phyloP scores from a whole-genome alignment of 2,329 filamentous ascomycete species.

The Microcera coccophila region DNA sequence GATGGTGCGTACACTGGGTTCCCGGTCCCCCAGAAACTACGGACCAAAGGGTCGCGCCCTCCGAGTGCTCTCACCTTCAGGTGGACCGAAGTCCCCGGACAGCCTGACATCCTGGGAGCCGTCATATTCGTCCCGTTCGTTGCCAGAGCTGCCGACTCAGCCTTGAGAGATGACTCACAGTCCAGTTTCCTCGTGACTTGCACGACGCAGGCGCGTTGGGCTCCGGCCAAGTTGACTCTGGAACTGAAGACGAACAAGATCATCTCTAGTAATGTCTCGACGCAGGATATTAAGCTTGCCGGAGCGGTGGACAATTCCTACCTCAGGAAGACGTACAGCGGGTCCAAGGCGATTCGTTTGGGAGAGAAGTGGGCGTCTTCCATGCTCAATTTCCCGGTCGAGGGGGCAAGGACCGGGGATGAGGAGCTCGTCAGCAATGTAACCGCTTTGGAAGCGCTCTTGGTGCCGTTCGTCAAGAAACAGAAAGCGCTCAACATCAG shows the following conservation, averaged over 20 bases:
- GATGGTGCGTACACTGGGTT: not conserved
- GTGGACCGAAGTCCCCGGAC: not conserved
- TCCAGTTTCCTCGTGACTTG: not conserved
- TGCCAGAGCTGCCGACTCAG: not conserved
- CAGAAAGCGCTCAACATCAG: not conserved
- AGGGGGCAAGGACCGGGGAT: not conserved
- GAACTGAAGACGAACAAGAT: not conserved
- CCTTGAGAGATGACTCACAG: not conserved
- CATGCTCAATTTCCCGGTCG: not conserved
- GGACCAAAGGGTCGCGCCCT: not conserved
- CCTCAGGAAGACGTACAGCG: not conserved
- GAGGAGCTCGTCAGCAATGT: not conserved
- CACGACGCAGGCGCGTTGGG: not conserved
- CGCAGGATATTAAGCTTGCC: not conserved
- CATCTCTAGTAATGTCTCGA: not conserved
- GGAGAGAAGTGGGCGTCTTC: not conserved
- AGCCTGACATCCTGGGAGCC: not conserved
- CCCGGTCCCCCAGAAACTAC: not conserved
- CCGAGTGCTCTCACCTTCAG: not conserved
- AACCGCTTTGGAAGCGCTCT: not conserved
- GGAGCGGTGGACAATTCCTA: not conserved
- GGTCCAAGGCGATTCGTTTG: not conserved
- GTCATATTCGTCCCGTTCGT: not conserved
- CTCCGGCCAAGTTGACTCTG: not conserved
- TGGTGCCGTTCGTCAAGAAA: not conserved